These are phyloP conservation scores for Chaetomium sp. DNA, from an alignment of 2,329 filamentous ascomycete genomes.

Conservation along the genomic window DNA sequence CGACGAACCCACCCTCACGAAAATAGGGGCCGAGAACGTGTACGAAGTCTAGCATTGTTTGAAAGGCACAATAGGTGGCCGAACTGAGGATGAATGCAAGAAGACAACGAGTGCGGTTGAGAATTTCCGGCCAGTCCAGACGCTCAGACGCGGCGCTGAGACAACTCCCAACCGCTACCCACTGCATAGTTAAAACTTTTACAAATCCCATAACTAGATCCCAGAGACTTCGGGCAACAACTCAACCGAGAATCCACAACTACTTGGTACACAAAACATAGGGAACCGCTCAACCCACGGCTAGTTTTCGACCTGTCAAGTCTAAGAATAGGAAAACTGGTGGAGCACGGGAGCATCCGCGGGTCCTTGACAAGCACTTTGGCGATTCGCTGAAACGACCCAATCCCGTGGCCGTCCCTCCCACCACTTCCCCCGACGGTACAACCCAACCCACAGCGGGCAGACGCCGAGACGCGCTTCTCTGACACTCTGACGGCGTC, in stretches of 20 bases:
- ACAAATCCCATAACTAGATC: background rate
- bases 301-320: background rate
- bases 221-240: background rate
- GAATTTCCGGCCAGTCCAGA: conserved; percentile 2
- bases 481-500: conserved; percentile 24
- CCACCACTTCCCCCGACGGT: background rate
- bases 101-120: background rate
- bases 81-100: background rate
- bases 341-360: conserved; percentile 21
- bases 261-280: background rate
- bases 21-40: conserved; percentile 1
- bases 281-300: background rate
- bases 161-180: background rate
- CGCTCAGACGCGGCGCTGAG: background rate
- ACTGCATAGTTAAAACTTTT: background rate
- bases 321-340: conserved; percentile 17
- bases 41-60: conserved; percentile 13
- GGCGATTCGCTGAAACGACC: conserved; percentile 26
- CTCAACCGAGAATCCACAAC: background rate
- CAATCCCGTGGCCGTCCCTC: conserved; percentile 15
- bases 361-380: conserved; percentile 10
- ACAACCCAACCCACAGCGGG: background rate
- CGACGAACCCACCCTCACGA: background rate
- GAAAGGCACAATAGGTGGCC: background rate
- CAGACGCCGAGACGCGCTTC: conserved; percentile 24